Conservation (phyloP, 805 yeast species). For the Candida adriatica region DNA sequence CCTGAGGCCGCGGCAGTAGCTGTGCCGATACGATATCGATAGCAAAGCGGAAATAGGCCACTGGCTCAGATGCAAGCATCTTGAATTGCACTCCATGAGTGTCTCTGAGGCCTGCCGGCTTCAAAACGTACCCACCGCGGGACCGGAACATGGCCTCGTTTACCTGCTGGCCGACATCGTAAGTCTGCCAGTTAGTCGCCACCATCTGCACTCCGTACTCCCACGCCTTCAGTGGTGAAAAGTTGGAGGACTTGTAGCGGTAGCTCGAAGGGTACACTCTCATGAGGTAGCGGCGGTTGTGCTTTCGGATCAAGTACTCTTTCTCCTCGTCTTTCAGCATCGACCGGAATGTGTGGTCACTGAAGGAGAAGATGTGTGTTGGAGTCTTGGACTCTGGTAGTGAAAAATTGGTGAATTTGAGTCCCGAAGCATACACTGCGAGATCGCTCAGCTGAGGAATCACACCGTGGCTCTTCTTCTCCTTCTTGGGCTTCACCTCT, state of each 20-base stretch:
- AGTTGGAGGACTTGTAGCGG: slow-evolving; percentile 73
- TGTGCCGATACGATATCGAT: slow-evolving; percentile 72
- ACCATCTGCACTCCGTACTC: slow-evolving; percentile 85
- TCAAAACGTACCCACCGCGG: slow-evolving; percentile 69
- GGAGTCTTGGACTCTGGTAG: slow-evolving; percentile 75
- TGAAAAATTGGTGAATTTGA: slow-evolving; percentile 75
- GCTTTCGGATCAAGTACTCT: slow-evolving; percentile 55
- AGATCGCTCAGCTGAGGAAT: slow-evolving; percentile 44
- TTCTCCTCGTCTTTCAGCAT: slow-evolving; percentile 59
- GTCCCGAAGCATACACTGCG: slow-evolving; percentile 61
- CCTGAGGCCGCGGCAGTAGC: slow-evolving; percentile 68
- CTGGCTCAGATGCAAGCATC: slow-evolving; percentile 6
- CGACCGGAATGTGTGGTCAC: slow-evolving; percentile 60
- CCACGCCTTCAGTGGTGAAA: slow-evolving; percentile 79
- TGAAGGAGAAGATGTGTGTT: slow-evolving; percentile 83
- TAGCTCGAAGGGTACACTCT: slow-evolving; percentile 83
- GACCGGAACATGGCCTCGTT: slow-evolving; percentile 76
- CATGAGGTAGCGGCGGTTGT: slow-evolving; percentile 69
- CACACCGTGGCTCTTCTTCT: slow-evolving; percentile 21
- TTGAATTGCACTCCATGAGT: slow-evolving; percentile 20
- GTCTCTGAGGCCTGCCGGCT: slow-evolving; percentile 45
- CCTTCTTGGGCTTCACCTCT: slow-evolving; percentile 8
- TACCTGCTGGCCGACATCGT: slow-evolving; percentile 81
- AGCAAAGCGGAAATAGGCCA: slow-evolving; percentile 16
- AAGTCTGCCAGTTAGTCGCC: slow-evolving; percentile 95